These are phyloP conservation scores for Rhodotorula sp. DNA, from an alignment of 1,284 basidiomycete species.

Conservation along the genomic window DNA sequence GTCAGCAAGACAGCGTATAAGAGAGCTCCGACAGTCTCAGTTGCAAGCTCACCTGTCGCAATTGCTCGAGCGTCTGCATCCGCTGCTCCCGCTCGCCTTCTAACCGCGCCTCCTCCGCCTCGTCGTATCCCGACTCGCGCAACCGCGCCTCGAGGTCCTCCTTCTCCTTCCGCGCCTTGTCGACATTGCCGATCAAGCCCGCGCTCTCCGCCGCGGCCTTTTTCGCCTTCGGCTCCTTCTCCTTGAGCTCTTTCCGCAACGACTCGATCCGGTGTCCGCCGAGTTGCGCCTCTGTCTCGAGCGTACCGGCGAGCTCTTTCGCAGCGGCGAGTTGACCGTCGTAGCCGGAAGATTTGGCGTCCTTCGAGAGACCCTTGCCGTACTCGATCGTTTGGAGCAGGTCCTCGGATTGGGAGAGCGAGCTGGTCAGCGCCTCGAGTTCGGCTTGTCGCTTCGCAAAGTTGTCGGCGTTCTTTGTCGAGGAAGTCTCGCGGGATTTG, in stretches of 20 bases:
- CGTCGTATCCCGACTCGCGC: conserved; percentile 72
- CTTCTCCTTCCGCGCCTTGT: conserved; percentile 62
- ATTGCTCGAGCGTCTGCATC: conserved; percentile 3
- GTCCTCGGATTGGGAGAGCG: conserved; percentile 77
- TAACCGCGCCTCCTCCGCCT: conserved; percentile 67
- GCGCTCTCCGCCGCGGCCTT: conserved; percentile 81
- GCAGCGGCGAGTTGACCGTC: conserved; percentile 96
- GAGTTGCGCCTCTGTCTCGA: conserved; percentile 82
- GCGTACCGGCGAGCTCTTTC: conserved; percentile 69
- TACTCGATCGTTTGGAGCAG: conserved; percentile 94
- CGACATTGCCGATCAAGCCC: conserved; percentile 66
- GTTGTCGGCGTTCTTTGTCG: conserved; percentile 59
- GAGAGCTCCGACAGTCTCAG: conserved; percentile 49
- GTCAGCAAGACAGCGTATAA: background rate
- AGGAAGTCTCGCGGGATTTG: conserved; percentile 58
- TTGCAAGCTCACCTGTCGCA: conserved; percentile 50
- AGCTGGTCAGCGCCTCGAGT: conserved; percentile 64
- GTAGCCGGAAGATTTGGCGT: conserved; percentile 74
- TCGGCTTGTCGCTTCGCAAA: conserved; percentile 55
- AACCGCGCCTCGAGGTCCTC: conserved; percentile 61
- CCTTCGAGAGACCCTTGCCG: conserved; percentile 72
- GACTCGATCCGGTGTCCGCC: conserved; percentile 73
- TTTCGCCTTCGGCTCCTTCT: conserved; percentile 75
- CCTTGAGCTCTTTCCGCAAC: conserved; percentile 76
- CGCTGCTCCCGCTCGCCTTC: conserved; percentile 55